Percentiles rank a stretch among this genome's conserved stretches.
Evolutionary conservation across 345 rosid species (phyloP).

Genomic region (Pelargonium nanum): DNA sequence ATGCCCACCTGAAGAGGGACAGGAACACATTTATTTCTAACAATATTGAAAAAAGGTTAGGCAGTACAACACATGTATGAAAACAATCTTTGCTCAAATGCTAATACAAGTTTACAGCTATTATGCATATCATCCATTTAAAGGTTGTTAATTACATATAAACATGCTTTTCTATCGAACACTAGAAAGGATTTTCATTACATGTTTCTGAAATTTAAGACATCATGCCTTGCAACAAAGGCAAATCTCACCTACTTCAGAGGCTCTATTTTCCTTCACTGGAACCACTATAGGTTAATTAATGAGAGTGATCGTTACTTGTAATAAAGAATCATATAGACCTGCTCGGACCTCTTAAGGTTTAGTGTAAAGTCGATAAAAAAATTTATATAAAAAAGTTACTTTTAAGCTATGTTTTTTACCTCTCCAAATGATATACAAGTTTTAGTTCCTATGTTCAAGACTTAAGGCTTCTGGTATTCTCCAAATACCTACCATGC

Average conservation of each 20-base stretch:
- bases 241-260: not conserved
- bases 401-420: not conserved
- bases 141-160: too few relatives aligned
- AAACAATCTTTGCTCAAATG: not conserved
- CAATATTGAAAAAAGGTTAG: not conserved
- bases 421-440: not conserved
- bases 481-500: not conserved
- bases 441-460: not conserved
- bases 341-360: not conserved
- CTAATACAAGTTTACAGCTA: not conserved
- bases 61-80: not conserved
- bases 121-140: too few relatives aligned
- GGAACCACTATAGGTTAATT: not conserved
- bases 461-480: not conserved
- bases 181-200: too few relatives aligned
- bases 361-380: not conserved
- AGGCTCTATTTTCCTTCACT: not conserved
- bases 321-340: too few relatives aligned
- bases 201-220: too few relatives aligned
- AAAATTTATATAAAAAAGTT: too few relatives aligned
- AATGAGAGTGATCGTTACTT: not conserved
- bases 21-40: not conserved
- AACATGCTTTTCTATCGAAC: too few relatives aligned
- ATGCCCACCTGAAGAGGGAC: constrained; percentile 35
- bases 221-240: not conserved